Conservation (phyloP, 306 rosid species). For the Geum urbanum region DNA sequence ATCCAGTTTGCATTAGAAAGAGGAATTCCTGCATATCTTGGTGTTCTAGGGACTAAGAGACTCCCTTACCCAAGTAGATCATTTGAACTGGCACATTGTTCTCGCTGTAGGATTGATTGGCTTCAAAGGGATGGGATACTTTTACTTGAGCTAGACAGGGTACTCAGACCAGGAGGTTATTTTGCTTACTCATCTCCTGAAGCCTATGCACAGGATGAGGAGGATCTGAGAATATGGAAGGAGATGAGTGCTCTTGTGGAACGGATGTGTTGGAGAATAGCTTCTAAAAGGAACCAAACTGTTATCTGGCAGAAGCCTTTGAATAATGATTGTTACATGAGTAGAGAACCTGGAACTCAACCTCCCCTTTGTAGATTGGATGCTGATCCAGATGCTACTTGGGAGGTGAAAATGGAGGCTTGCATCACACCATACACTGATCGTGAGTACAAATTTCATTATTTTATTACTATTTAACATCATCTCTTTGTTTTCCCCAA, state of each 20-base stretch:
- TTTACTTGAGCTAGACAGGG: constrained; percentile 86
- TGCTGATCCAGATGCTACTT: constrained; percentile 82
- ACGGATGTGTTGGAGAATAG: constrained; percentile 95
- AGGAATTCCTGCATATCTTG: constrained; percentile 98
- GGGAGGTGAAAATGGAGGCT: constrained; percentile 87
- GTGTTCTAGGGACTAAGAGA: constrained; percentile 92
- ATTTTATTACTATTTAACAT: not conserved
- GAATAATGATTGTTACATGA: constrained; percentile 79
- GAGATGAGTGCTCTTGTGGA: constrained; percentile 87
- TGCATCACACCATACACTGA: constrained; percentile 90
- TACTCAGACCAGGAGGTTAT: constrained; percentile 98
- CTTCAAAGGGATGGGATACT: constrained; percentile 98
- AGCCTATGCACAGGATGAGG: constrained; percentile 99
- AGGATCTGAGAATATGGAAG: constrained; percentile 91
- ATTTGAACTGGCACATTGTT: constrained; percentile 95
- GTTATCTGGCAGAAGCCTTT: constrained; percentile 94
- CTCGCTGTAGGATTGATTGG: constrained; percentile 99
- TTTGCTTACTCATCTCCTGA: constrained; percentile 98
- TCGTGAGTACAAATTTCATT: constrained; percentile 53
- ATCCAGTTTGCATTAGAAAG: constrained; percentile 98
- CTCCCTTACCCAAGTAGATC: constrained; percentile 99
- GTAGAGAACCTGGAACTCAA: constrained; percentile 68
- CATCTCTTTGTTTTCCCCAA: constrained; percentile 1
- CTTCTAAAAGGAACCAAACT: constrained; percentile 82
- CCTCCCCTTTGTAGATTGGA: constrained; percentile 92